phyloP scores from a whole-genome alignment of 192 early-diverging fungal genomes.

The Backusella mclennaniae region DNA sequence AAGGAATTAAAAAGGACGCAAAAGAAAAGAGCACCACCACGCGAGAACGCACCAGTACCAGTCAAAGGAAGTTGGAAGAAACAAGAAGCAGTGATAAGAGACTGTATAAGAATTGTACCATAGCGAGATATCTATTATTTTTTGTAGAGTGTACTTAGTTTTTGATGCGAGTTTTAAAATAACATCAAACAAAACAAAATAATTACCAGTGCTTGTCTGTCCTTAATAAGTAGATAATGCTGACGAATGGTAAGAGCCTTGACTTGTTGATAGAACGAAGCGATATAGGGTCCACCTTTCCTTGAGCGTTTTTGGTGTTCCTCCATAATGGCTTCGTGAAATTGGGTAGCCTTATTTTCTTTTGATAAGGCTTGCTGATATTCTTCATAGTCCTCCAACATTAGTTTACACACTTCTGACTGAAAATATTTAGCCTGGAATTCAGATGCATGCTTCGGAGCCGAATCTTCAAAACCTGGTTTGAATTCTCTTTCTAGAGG shows the following conservation, averaged over 20 bases:
- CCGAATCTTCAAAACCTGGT: slow-evolving; percentile 52
- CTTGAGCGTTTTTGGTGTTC: slow-evolving; percentile 52
- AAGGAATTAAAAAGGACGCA: slow-evolving; percentile 50
- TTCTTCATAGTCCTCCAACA: slow-evolving; percentile 39
- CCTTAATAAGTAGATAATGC: slow-evolving; percentile 56
- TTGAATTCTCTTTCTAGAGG: slow-evolving; percentile 49
- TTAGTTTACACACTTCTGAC: slow-evolving; percentile 38
- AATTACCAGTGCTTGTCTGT: slow-evolving; percentile 34
- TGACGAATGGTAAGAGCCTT: slow-evolving; percentile 59
- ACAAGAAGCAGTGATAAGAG: slow-evolving; percentile 68
- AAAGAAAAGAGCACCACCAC: slow-evolving; percentile 77
- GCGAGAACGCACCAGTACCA: slow-evolving; percentile 70
- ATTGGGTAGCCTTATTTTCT: slow-evolving; percentile 23
- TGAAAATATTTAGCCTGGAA: slow-evolving; percentile 58
- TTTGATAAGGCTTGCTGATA: slow-evolving; percentile 39
- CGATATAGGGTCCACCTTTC: slow-evolving; percentile 56
- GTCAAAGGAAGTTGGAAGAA: slow-evolving; percentile 59
- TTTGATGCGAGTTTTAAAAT: too few relatives aligned
- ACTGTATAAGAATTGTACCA: slow-evolving; percentile 56
- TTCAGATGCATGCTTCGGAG: slow-evolving; percentile 57
- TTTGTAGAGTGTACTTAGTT: too few relatives aligned
- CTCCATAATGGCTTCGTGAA: slow-evolving; percentile 49
- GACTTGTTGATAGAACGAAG: slow-evolving; percentile 64
- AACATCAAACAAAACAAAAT: too few relatives aligned
- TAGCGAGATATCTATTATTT: slow-evolving; percentile 42